These are phyloP conservation scores for Mycena galericulata DNA, from an alignment of 768 basidiomycete genomes.

Conservation along the genomic window DNA sequence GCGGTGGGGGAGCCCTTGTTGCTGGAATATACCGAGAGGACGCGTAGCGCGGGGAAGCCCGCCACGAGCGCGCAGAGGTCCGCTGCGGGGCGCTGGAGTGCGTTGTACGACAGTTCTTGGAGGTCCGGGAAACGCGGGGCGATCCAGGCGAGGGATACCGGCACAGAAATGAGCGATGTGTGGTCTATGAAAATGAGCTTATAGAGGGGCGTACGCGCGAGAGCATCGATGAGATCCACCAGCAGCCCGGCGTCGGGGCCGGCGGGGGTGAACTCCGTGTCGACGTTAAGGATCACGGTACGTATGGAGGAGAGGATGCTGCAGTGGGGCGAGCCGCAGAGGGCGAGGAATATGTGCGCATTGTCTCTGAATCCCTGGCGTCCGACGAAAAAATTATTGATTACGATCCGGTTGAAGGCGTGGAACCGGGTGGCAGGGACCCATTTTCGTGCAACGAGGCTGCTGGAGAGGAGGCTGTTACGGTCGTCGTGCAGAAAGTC, in stretches of 20 bases:
- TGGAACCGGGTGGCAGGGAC: too few relatives aligned
- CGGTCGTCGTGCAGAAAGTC: too few relatives aligned
- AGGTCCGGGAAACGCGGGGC: slow-evolving; percentile 21
- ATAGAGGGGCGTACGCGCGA: slow-evolving; percentile 8
- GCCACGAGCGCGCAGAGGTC: slow-evolving; percentile 16
- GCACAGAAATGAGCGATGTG: not conserved
- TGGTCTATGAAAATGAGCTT: slow-evolving; percentile 21
- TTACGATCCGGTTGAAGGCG: too few relatives aligned
- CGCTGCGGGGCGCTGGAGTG: slow-evolving; percentile 2
- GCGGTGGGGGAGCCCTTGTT: not conserved
- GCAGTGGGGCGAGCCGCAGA: too few relatives aligned
- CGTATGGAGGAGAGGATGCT: too few relatives aligned
- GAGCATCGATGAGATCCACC: not conserved
- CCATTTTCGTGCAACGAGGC: too few relatives aligned
- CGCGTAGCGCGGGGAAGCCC: slow-evolving; percentile 4
- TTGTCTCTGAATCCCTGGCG: too few relatives aligned
- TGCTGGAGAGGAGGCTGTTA: too few relatives aligned
- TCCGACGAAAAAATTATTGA: too few relatives aligned
- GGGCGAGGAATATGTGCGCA: too few relatives aligned
- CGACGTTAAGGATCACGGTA: slow-evolving; percentile 8
- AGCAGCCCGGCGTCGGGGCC: not conserved
- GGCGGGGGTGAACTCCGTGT: not conserved
- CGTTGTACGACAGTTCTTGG: slow-evolving; percentile 25
- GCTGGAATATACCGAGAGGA: slow-evolving; percentile 6
- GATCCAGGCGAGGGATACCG: slow-evolving; percentile 25